phyloP scores from a whole-genome alignment of 2,329 filamentous ascomycete genomes.

The Colletotrichum musicola region DNA sequence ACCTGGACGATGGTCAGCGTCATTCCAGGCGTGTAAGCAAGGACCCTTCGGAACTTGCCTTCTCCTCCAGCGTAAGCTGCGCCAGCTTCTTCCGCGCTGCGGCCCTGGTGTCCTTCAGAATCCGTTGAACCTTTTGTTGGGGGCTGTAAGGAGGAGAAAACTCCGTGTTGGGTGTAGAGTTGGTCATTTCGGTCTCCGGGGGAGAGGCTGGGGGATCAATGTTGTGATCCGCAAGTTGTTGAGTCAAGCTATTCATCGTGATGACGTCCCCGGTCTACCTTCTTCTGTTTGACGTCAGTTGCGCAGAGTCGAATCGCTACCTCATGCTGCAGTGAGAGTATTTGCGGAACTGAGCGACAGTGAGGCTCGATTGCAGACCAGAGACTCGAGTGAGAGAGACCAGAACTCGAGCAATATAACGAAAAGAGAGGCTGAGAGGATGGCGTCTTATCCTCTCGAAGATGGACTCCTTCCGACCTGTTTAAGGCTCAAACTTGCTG shows the following conservation, averaged over 20 bases:
- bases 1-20: constrained; percentile 53
- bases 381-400: background rate
- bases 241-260: constrained; percentile 17
- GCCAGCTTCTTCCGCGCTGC: constrained; percentile 63
- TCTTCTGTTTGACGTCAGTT: background rate
- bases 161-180: constrained; percentile 64
- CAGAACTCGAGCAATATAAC: background rate
- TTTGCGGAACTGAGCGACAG: background rate
- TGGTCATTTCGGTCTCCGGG: constrained; percentile 44
- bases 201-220: constrained; percentile 45
- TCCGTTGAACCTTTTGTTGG: constrained; percentile 48
- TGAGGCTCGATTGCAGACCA: background rate
- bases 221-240: constrained; percentile 42
- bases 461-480: background rate
- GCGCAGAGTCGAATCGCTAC: background rate
- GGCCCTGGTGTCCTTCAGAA: constrained; percentile 54
- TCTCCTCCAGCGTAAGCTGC: constrained; percentile 68
- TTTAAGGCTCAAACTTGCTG: background rate
- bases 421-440: constrained; percentile 21
- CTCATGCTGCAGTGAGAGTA: background rate
- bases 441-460: background rate
- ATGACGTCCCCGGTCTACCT: background rate
- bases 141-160: constrained; percentile 61
- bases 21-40: background rate
- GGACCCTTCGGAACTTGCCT: constrained; percentile 53